Evolutionary conservation across 176 grass and related monocot genomes (phyloP).

Genomic region (Bonia amplexicaulis): DNA sequence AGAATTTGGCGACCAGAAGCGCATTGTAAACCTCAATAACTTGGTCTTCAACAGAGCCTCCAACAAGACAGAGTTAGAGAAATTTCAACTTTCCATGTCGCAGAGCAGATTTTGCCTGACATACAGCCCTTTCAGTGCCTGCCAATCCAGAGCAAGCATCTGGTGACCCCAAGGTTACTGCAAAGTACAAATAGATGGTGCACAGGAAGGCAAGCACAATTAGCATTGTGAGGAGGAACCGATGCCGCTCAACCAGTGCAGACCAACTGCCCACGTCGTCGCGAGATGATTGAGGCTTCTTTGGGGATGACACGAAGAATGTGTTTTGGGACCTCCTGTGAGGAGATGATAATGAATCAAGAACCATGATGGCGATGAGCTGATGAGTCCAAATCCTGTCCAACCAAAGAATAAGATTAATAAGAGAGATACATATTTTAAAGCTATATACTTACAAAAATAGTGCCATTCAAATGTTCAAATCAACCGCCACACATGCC

Average conservation of each 20-base stretch:
- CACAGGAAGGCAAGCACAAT: conserved; percentile 76
- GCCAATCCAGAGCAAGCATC: conserved; percentile 54
- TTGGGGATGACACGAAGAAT: conserved; percentile 44
- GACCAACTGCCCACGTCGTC: conserved; percentile 69
- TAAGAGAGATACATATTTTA: not conserved
- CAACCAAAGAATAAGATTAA: conserved; percentile 19
- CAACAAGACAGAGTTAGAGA: conserved; percentile 7
- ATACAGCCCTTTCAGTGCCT: conserved; percentile 52
- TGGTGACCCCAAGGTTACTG: conserved; percentile 58
- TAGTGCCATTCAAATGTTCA: not conserved
- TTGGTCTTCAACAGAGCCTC: not conserved
- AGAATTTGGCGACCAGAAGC: not conserved
- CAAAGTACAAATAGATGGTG: conserved; percentile 93
- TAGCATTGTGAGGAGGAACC: conserved; percentile 79
- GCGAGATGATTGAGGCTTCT: conserved; percentile 55
- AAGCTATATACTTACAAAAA: not conserved
- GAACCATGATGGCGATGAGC: conserved; percentile 48
- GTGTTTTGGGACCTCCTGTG: conserved; percentile 76
- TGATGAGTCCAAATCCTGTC: conserved; percentile 30
- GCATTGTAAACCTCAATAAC: conserved; percentile 29
- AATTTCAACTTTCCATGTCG: conserved; percentile 78
- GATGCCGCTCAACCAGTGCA: conserved; percentile 67
- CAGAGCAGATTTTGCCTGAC: conserved; percentile 56
- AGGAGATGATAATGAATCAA: conserved; percentile 84
- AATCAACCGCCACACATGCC: not conserved